Evolutionary conservation across 1,284 basidiomycete species (phyloP).

Genomic region (Cutaneotrichosporon mucoides): DNA sequence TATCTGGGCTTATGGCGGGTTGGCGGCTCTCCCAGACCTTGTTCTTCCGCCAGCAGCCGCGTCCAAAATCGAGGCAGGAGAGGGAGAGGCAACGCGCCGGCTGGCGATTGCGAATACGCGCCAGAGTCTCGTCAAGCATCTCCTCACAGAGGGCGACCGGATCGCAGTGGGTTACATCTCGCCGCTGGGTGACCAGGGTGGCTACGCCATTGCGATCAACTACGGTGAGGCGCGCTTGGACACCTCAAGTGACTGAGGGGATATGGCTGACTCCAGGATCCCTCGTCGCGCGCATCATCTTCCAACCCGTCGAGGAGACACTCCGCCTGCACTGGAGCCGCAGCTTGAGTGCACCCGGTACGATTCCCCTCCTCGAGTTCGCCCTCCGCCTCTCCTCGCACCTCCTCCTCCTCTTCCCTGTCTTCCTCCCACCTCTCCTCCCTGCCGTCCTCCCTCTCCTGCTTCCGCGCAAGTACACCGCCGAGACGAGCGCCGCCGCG

Average conservation of each 20-base stretch:
- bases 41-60: background rate
- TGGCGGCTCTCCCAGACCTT: background rate
- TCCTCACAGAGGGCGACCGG: slow-evolving; percentile 93
- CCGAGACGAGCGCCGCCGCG: slow-evolving; percentile 64
- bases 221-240: slow-evolving; percentile 59
- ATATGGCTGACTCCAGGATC: slow-evolving; percentile 59
- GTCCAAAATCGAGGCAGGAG: too few species aligned
- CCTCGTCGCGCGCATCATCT: slow-evolving; percentile 79
- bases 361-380: slow-evolving; percentile 47
- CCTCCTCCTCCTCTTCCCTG: slow-evolving; percentile 65
- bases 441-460: slow-evolving; percentile 64
- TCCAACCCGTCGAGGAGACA: slow-evolving; percentile 90
- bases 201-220: slow-evolving; percentile 89
- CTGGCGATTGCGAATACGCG: slow-evolving; percentile 60
- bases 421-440: slow-evolving; percentile 71
- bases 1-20: slow-evolving; percentile 28
- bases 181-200: slow-evolving; percentile 79
- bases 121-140: slow-evolving; percentile 72
- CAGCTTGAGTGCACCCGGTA: slow-evolving; percentile 27
- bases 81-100: slow-evolving; percentile 15
- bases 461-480: slow-evolving; percentile 65
- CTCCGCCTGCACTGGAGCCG: slow-evolving; percentile 81
- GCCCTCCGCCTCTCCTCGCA: slow-evolving; percentile 67
- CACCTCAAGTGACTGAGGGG: background rate
- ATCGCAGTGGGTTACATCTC: slow-evolving; percentile 78